These are phyloP conservation scores for Avena atlantica DNA, from an alignment of 176 grass and related monocot species.

Conservation along the genomic window DNA sequence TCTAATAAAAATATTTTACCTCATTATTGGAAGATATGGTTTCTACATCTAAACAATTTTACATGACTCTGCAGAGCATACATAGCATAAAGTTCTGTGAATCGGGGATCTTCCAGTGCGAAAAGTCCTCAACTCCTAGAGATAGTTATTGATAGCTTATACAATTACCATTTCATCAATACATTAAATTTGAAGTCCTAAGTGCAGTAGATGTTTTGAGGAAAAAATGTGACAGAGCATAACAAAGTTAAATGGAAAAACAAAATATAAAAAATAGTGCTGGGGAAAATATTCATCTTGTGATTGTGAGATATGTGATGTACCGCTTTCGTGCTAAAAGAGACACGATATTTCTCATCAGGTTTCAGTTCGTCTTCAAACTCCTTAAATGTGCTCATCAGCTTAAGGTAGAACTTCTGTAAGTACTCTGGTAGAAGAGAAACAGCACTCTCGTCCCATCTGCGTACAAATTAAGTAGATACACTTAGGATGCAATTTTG, in stretches of 20 bases:
- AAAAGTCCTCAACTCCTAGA: neutral
- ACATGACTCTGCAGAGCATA: conserved; percentile 11
- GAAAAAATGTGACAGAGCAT: neutral
- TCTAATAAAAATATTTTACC: neutral
- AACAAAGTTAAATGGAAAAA: neutral
- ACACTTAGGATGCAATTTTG: neutral
- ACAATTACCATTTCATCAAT: neutral
- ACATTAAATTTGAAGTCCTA: conserved; percentile 5
- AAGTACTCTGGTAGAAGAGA: conserved; percentile 44
- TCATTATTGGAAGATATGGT: conserved; percentile 9
- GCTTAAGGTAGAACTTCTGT: conserved; percentile 28
- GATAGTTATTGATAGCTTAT: neutral
- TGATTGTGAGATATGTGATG: neutral
- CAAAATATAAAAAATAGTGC: neutral
- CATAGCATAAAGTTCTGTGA: neutral
- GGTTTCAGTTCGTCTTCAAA: conserved; percentile 40
- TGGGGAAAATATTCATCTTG: neutral
- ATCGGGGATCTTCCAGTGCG: neutral
- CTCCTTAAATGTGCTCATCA: conserved; percentile 19
- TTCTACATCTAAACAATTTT: neutral
- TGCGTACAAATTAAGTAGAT: conserved; percentile 19
- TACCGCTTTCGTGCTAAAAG: conserved; percentile 34
- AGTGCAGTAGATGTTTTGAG: neutral
- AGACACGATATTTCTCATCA: conserved; percentile 35
- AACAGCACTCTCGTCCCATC: conserved; percentile 35